Evolutionary conservation across 1,139 yeast genomes (phyloP).

Genomic region (Debaryomyces udenii): DNA sequence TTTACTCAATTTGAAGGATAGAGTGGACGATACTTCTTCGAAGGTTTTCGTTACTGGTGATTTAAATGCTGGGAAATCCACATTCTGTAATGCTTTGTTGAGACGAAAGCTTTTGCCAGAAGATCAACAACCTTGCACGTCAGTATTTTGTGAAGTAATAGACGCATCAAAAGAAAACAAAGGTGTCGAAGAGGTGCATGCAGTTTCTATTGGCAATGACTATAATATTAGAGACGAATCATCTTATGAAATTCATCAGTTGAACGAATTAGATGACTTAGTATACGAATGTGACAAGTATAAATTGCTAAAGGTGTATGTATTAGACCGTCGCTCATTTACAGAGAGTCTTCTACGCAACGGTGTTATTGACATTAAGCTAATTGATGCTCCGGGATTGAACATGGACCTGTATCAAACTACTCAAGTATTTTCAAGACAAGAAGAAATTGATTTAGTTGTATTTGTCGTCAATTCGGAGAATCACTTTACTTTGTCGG

Average conservation of each 20-base stretch:
- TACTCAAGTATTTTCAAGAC: slow-evolving; percentile 92
- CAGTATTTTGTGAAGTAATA: slow-evolving; percentile 91
- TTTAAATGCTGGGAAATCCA: slow-evolving; percentile 93
- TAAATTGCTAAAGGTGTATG: slow-evolving; percentile 76
- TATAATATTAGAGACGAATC: slow-evolving; percentile 66
- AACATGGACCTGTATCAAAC: slow-evolving; percentile 94
- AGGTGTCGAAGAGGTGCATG: slow-evolving; percentile 89
- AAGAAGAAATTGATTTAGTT: slow-evolving; percentile 95
- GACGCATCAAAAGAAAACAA: slow-evolving; percentile 75
- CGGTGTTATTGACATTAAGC: slow-evolving; percentile 88
- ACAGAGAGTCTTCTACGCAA: slow-evolving; percentile 77
- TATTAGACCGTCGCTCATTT: slow-evolving; percentile 71
- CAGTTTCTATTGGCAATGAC: slow-evolving; percentile 64
- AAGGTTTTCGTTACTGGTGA: slow-evolving; percentile 97
- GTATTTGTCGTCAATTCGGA: slow-evolving; percentile 97
- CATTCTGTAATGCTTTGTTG: slow-evolving; percentile 89
- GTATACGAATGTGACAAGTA: slow-evolving; percentile 78
- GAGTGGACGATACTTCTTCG: slow-evolving; percentile 90
- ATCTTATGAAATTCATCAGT: slow-evolving; percentile 59
- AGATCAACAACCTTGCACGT: slow-evolving; percentile 97
- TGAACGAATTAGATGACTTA: slow-evolving; percentile 64
- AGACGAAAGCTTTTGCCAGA: slow-evolving; percentile 82
- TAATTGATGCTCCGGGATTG: slow-evolving; percentile 97
- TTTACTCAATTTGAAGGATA: slow-evolving; percentile 69
- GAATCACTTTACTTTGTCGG: slow-evolving; percentile 91